Base-by-base conservation (phyloP, 768 basidiomycete genomes). In the Chlorophyllum brunneum region DNA sequence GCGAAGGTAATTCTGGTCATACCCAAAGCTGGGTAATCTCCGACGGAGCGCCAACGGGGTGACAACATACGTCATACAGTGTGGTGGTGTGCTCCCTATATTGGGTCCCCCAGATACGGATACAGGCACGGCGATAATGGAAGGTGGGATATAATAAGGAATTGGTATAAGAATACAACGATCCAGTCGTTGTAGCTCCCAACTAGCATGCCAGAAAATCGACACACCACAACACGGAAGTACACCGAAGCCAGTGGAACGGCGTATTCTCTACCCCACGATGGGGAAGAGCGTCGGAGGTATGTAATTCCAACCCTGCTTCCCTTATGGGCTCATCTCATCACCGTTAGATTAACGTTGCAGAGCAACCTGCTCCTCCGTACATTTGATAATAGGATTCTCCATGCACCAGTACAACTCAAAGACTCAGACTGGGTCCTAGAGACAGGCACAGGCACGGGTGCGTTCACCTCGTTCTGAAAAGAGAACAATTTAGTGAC, bases 391-490 rank as follows among this genome's bases (percentile, higher is more conserved):
- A 13, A 39, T 13, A 49, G 30, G 38, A 27, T 40, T 27, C 48
- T 49, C 24, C 37, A 49, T n/a, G 48, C 48, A 7, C 48, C 48
- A 5, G 26, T 49, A 3, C n/a, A 49, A 10, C 27, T 49, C 36
- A 49, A 39, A 18, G 48, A 49, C 16, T 6, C 18, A 11, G 48
- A 49, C n/a, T 49, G 48, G 48, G 48, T 49, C 20, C 48, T 49
- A 16, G 48, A 49, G 3, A 39, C 29, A 1, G 48, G 48, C 18
- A 39, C 24, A 29, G 48, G 48, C 24, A 29, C 48, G 18, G 48
- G 48, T 49, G 11, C 27, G 18, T 22, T 34, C 5, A 5, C 33
- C 18, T 42, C 15, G n/a, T n/a, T n/a, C n/a, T n/a, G n/a, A n/a
- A n/a, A n/a, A n/a, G n/a, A n/a, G n/a, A n/a, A n/a, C n/a, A n/a